Evolutionary conservation across 257 asterid genomes (phyloP), one percentile per base, ranked within the genome.

Genomic region (Fraxinus pennsylvanica): DNA sequence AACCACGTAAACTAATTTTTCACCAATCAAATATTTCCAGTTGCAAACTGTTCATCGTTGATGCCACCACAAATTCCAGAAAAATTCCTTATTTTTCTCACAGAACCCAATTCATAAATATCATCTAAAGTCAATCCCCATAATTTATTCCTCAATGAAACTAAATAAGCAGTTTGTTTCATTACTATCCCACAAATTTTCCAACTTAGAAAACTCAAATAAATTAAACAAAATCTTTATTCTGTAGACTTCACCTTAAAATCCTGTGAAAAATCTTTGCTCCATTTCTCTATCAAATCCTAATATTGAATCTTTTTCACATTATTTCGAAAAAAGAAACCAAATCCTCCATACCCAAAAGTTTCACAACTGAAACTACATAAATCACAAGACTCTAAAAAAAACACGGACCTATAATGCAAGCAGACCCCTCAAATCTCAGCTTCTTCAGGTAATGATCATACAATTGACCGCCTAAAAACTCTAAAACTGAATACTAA

Each of bases 351-450:
- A 63, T 3, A 73, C 77, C 30, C 78, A 36, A 65, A 82, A 77
- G 67, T 71, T 6, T 19, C 54, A 9, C 35, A 72, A 9, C 39
- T 38, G n/a, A 39, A 68, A 63, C 68, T 1, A 67, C 33, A 76
- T 21, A 68, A 68, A 76, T 61, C 83, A 84, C 41, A 66, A 74
- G 67, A 77, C 68, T 41, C 79, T 47, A 19, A 33, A 12, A 19
- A 10, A 74, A 54, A 22, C 41, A 22, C 75, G 78, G 35, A 74
- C 27, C 81, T 43, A 45, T 35, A 80, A 72, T 70, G 35, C 74
- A 36, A 74, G 78, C 57, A 12, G 79, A 87, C 83, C 87, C 82
- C 76, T 73, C 85, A 82, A 83, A 71, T 22, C 17, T 63, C 69
- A 63, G 69, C 17, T 63, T 63, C 69, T 76, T 25, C 47, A 5